Evolutionary conservation across 208 protist species (phyloP), one percentile per base, ranked within the genome.

Genomic region (Leishmania braziliensis): DNA sequence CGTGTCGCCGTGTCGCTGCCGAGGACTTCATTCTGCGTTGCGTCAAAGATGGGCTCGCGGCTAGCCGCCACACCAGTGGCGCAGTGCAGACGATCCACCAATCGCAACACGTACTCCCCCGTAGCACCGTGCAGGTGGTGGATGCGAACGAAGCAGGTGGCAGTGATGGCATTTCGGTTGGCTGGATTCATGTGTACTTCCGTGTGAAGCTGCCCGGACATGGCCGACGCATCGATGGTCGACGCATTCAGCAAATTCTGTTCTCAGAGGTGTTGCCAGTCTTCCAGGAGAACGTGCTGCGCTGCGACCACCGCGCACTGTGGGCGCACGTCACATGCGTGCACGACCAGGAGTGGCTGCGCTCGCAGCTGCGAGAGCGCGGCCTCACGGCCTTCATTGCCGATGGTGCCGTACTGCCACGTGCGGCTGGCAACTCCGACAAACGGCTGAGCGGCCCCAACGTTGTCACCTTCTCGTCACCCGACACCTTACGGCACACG

Each of bases 331-430:
- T 98, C 23, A 86, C 87, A 3, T 91, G 79, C 71, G 90, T 97
- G 39, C 92, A 95, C 26, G 95, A 99, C 78, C 97, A 99, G 81
- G 95, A 96, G 76, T 87, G 85, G 79, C 91, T 99, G 18, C 90
- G 98, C 53, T n/a, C 33, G 3, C 69, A 91, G 75, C 85, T 98
- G 46, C 79, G 48, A 16, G 5, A 73, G 6, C 51, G 75, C 8
- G 88, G 89, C 0, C 85, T 98, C 36, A 86, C 95, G 12, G 97
- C 94, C 29, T 99, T 99, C 79, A 92, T 99, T 23, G 88, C 81
- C 8, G 92, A 99, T 85, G 97, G 98, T 1, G 84, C 96, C 33
- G 85, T 99, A 36, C 89, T 99, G 20, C 97, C 98, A 10, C 95
- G 98, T 9, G 88, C 83, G 10, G 85, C 89, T 4, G 98, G 98